Conservation (phyloP, 257 asterid genomes). For the Ilex asprella region DNA sequence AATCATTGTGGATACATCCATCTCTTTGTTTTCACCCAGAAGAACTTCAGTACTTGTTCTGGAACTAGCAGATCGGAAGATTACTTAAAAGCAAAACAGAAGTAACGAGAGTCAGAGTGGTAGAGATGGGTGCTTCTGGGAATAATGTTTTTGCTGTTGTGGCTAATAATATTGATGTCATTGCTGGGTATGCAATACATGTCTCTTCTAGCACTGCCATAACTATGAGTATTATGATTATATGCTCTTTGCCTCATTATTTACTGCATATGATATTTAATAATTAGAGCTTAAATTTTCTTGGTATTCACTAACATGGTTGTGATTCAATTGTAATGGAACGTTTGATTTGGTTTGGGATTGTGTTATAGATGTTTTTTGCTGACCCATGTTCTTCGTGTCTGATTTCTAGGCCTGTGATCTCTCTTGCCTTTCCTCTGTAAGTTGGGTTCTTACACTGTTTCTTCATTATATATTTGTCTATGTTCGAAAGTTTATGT, state of each 20-base stretch:
- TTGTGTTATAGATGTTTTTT: neutral
- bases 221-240: neutral
- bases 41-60: neutral
- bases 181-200: slow-evolving; percentile 68
- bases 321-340: neutral
- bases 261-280: too few relatives aligned
- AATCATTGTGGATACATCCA: too few relatives aligned
- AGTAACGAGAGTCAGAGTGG: neutral
- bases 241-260: neutral
- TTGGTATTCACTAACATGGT: too few relatives aligned
- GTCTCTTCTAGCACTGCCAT: neutral
- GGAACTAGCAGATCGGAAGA: neutral
- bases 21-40: too few relatives aligned
- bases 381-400: neutral
- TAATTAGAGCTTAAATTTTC: too few relatives aligned
- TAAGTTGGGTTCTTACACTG: slow-evolving; percentile 30
- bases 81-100: neutral
- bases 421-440: slow-evolving; percentile 88
- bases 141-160: slow-evolving; percentile 64
- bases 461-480: neutral
- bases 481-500: too few relatives aligned
- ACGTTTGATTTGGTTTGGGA: neutral
- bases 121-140: slow-evolving; percentile 58
- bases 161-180: slow-evolving; percentile 79
- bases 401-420: slow-evolving; percentile 60